These are phyloP conservation scores for Monosporascus cannonballus DNA, from an alignment of 2,329 filamentous ascomycete genomes.

Conservation along the genomic window DNA sequence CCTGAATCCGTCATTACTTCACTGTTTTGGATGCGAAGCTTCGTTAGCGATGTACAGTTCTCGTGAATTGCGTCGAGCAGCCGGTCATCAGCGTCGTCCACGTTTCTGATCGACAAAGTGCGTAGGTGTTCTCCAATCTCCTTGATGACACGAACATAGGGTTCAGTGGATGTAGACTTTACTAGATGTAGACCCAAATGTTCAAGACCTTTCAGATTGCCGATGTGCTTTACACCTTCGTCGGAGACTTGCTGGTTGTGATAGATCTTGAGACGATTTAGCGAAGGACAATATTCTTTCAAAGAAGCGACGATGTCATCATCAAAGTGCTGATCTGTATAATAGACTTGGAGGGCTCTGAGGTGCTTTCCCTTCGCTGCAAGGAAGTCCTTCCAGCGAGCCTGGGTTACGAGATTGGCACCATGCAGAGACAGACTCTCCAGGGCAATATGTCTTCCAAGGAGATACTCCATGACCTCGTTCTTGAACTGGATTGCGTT, in stretches of 20 bases:
- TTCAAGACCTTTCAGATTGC: constrained; percentile 55
- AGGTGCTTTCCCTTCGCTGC: constrained; percentile 58
- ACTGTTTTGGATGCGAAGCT: constrained; percentile 78
- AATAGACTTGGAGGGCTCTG: constrained; percentile 69
- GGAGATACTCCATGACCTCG: constrained; percentile 71
- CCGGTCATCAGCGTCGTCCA: constrained; percentile 59
- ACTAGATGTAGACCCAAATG: constrained; percentile 70
- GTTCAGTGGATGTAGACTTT: constrained; percentile 46
- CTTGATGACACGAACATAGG: constrained; percentile 55
- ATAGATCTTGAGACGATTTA: constrained; percentile 72
- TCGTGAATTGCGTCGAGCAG: constrained; percentile 66
- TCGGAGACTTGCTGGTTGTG: constrained; percentile 71
- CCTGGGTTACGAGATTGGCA: constrained; percentile 74
- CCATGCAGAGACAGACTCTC: constrained; percentile 73
- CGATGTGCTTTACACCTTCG: constrained; percentile 59
- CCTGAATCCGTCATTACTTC: constrained; percentile 68
- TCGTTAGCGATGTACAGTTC: constrained; percentile 61
- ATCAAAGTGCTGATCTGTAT: constrained; percentile 75
- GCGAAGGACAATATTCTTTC: constrained; percentile 55
- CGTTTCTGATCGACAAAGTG: constrained; percentile 71
- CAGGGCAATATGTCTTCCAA: constrained; percentile 64
- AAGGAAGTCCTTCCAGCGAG: constrained; percentile 68
- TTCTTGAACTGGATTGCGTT: constrained; percentile 94
- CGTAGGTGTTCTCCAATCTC: constrained; percentile 59
- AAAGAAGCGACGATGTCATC: constrained; percentile 63